Conservation (phyloP, 2,329 filamentous ascomycete species). For the Diaporthe capsici region DNA sequence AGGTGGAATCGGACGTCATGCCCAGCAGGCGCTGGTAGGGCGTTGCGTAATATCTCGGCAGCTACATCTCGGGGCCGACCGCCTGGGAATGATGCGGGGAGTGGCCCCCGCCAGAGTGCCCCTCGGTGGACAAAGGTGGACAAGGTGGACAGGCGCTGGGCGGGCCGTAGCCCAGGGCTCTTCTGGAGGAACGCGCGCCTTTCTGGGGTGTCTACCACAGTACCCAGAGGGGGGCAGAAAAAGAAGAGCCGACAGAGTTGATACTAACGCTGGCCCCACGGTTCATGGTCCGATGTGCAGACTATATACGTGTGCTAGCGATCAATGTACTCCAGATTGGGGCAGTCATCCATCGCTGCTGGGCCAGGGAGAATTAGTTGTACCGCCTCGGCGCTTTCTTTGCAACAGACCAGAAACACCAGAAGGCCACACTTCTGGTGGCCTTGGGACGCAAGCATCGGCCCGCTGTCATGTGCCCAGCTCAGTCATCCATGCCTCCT, state of each 20-base stretch:
- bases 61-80: conserved; percentile 31
- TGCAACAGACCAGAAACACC: conserved; percentile 4
- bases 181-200: not conserved
- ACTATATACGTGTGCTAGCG: conserved; percentile 3
- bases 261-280: conserved; percentile 15
- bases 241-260: conserved; percentile 33
- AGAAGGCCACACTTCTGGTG: conserved; percentile 32
- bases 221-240: not conserved
- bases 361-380: not conserved
- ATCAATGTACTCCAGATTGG: conserved; percentile 13
- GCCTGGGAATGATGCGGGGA: conserved; percentile 10
- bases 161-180: conserved; percentile 1
- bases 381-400: conserved; percentile 18
- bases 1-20: conserved; percentile 27
- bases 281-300: conserved; percentile 7
- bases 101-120: not conserved
- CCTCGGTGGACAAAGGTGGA: conserved; percentile 1
- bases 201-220: not conserved
- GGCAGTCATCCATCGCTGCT: not conserved
- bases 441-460: conserved; percentile 4
- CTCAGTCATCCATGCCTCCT: not conserved
- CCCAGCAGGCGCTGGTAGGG: conserved; percentile 20
- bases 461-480: conserved; percentile 23
- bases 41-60: conserved; percentile 31
- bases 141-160: not conserved